Conservation (phyloP, 805 yeast genomes). For the Candida lessepsii region DNA sequence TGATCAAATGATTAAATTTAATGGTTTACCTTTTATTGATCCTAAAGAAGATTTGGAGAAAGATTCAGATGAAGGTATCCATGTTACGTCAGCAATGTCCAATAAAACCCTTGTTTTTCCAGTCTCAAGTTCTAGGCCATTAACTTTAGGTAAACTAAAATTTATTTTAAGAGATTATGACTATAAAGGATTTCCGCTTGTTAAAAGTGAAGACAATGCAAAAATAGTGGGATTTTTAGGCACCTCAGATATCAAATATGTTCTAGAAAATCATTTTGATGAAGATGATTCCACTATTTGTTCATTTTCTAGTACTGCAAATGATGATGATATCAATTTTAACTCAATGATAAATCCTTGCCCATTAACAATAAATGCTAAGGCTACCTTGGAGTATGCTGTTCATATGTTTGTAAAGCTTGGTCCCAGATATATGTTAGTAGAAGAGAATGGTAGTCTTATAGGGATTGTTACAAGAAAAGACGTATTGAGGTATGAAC, state of each 20-base stretch:
- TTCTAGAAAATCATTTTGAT: constrained; percentile 20
- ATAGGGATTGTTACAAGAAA: constrained; percentile 83
- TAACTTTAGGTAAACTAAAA: constrained; percentile 35
- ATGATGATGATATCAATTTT: constrained; percentile 16
- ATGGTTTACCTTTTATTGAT: constrained; percentile 82
- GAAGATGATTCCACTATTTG: constrained; percentile 9
- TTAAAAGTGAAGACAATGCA: constrained; percentile 37
- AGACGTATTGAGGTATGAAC: constrained; percentile 69
- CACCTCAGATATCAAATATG: constrained; percentile 39
- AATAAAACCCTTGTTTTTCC: constrained; percentile 38
- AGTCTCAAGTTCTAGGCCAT: constrained; percentile 21
- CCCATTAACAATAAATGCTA: constrained; percentile 58
- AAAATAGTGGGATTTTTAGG: constrained; percentile 46
- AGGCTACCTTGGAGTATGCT: constrained; percentile 57
- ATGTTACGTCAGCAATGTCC: constrained; percentile 62
- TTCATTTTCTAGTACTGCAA: constrained; percentile 5
- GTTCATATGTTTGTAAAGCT: constrained; percentile 69
- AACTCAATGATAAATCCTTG: constrained; percentile 46
- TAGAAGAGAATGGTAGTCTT: constrained; percentile 58
- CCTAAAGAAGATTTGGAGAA: constrained; percentile 59
- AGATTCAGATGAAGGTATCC: constrained; percentile 32
- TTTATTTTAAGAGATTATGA: constrained; percentile 30
- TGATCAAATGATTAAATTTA: constrained; percentile 87
- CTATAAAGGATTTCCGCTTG: constrained; percentile 55
- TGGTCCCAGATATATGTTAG: constrained; percentile 75